Evolutionary conservation across 805 yeast species (phyloP).

Genomic region (Maudiozyma saulgeensis): DNA sequence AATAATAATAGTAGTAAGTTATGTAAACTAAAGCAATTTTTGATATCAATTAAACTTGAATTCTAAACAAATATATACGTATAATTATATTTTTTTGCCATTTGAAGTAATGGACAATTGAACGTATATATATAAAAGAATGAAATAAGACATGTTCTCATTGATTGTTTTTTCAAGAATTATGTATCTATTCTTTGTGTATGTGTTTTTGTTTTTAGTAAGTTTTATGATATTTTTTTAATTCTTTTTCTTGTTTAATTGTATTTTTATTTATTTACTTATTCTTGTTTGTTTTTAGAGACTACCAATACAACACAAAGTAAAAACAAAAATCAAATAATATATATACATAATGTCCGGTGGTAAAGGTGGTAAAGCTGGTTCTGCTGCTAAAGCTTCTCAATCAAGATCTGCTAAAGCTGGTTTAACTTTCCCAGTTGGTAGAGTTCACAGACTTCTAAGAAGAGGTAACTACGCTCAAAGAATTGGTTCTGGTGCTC

Average conservation of each 20-base stretch:
- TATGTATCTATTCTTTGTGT: too few relatives aligned
- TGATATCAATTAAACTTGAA: not conserved
- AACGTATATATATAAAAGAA: too few relatives aligned
- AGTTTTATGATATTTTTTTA: too few relatives aligned
- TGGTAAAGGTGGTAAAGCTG: constrained; percentile 81
- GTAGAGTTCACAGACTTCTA: constrained; percentile 94
- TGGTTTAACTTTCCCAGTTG: constrained; percentile 98
- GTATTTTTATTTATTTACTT: too few relatives aligned
- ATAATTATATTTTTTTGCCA: too few relatives aligned
- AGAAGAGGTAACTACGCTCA: constrained; percentile 98
- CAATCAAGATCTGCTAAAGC: constrained; percentile 98
- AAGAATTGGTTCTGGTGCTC: constrained; percentile 99
- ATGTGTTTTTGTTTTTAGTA: too few relatives aligned
- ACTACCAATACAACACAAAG: not conserved
- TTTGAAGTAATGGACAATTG: too few relatives aligned
- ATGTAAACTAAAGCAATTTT: not conserved
- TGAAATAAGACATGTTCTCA: too few relatives aligned
- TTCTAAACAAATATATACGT: too few relatives aligned
- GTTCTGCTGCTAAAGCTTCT: constrained; percentile 88
- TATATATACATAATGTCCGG: constrained; percentile 46
- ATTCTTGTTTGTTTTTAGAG: not conserved
- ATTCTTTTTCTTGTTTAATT: too few relatives aligned
- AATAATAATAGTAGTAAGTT: not conserved
- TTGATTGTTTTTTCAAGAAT: too few relatives aligned
- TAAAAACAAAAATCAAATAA: constrained; percentile 1